A percentile compares a stretch with the other conserved stretches of the same genome.
Evolutionary conservation across 2,329 filamentous ascomycete species (phyloP).

Genomic region (Bipolaris cookei): DNA sequence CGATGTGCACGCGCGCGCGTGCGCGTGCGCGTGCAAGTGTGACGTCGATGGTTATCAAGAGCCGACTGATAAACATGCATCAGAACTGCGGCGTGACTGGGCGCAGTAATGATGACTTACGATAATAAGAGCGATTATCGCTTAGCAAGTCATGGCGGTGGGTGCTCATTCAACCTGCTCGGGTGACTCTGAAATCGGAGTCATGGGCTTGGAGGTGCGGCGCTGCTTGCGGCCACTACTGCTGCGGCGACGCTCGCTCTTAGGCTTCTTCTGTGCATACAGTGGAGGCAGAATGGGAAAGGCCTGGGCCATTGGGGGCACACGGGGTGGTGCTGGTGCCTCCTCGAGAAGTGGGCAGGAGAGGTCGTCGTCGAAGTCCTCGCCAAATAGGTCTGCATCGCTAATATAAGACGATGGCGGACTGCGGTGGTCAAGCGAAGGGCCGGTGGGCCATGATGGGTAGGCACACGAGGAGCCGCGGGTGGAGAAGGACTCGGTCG

Average conservation of each 20-base stretch:
- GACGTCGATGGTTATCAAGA: constrained; percentile 18
- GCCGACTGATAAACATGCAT: constrained; percentile 12
- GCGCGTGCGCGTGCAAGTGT: constrained; percentile 5
- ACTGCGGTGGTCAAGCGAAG: constrained; percentile 46
- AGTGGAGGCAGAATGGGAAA: constrained; percentile 49
- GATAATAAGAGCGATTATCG: constrained; percentile 2
- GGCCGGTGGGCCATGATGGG: constrained; percentile 50
- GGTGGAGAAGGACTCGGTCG: constrained; percentile 35
- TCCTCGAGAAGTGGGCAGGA: constrained; percentile 45
- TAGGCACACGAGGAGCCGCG: constrained; percentile 49
- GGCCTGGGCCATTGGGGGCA: constrained; percentile 44
- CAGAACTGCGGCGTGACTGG: constrained; percentile 11
- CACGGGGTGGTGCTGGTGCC: constrained; percentile 50
- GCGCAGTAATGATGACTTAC: constrained; percentile 10
- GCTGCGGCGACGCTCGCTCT: constrained; percentile 50
- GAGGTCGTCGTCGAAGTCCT: constrained; percentile 46
- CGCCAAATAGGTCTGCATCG: constrained; percentile 51
- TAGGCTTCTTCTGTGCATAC: constrained; percentile 50
- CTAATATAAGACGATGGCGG: constrained; percentile 51
- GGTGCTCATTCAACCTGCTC: constrained; percentile 47
- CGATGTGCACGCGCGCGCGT: constrained; percentile 18
- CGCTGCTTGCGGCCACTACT: constrained; percentile 50
- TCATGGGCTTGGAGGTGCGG: constrained; percentile 51
- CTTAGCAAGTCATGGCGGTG: not conserved
- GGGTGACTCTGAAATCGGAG: constrained; percentile 50